phyloP scores from a whole-genome alignment of 495 filamentous ascomycete species.

The Xylaria curta region DNA sequence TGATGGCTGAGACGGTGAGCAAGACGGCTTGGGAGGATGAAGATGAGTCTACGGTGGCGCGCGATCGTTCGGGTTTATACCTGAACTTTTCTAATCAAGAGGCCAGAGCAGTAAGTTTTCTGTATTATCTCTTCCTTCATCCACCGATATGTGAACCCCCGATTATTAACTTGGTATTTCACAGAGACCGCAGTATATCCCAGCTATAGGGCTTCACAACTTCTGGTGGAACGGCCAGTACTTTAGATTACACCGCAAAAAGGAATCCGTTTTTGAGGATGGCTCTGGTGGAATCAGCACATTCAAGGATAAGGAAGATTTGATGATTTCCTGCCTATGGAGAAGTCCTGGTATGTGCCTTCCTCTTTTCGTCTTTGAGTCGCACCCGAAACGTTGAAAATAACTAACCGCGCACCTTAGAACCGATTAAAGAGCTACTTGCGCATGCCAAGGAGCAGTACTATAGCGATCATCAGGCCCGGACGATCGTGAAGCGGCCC shows the following conservation, averaged over 20 bases:
- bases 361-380: too few species aligned
- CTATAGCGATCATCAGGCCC: conserved; percentile 50
- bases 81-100: conserved; percentile 56
- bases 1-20: conserved; percentile 63
- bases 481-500: conserved; percentile 60
- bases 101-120: conserved; percentile 39
- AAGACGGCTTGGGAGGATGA: conserved; percentile 60
- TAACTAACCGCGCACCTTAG: conserved; percentile 26
- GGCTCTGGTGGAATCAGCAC: conserved; percentile 35
- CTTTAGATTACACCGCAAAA: conserved; percentile 47
- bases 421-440: conserved; percentile 69
- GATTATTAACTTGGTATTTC: conserved; percentile 12
- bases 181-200: conserved; percentile 46
- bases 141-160: background rate
- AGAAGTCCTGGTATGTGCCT: conserved; percentile 43
- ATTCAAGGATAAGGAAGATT: conserved; percentile 48
- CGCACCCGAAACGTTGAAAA: background rate
- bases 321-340: conserved; percentile 52
- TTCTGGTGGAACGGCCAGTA: conserved; percentile 52
- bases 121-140: background rate
- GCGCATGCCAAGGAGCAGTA: conserved; percentile 61
- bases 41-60: conserved; percentile 42
- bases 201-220: conserved; percentile 46
- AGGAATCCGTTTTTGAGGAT: conserved; percentile 43
- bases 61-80: conserved; percentile 43